Conservation (phyloP, 805 yeast genomes). For the Candida rishiriensis region DNA sequence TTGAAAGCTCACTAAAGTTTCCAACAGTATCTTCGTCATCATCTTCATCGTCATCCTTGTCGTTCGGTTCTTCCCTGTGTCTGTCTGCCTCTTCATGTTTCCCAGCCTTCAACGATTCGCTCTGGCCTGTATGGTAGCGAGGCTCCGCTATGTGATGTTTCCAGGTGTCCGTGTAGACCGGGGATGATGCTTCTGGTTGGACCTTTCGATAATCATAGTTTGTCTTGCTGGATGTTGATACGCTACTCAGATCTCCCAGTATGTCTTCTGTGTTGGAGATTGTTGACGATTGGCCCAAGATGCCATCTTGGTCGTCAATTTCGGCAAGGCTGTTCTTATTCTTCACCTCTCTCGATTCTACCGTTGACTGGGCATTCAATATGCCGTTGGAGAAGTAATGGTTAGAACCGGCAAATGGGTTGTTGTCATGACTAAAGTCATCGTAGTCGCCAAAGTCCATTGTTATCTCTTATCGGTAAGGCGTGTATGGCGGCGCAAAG, state of each 20-base stretch:
- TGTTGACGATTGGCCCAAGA: not conserved
- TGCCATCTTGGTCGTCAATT: not conserved
- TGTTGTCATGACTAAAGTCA: slow-evolving; percentile 30
- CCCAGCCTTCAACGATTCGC: too few relatives aligned
- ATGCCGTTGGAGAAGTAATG: slow-evolving; percentile 28
- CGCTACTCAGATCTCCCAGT: not conserved
- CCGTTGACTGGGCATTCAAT: slow-evolving; percentile 8
- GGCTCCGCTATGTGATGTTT: too few relatives aligned
- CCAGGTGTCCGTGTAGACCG: too few relatives aligned
- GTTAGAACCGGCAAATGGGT: slow-evolving; percentile 33
- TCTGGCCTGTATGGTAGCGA: too few relatives aligned
- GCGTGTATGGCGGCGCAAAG: not conserved
- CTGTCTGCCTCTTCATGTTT: too few relatives aligned
- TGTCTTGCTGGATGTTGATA: too few relatives aligned
- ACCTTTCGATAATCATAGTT: too few relatives aligned
- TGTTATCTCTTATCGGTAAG: not conserved
- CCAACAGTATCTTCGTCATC: slow-evolving; percentile 2
- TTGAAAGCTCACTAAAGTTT: slow-evolving; percentile 7
- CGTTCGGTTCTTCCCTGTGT: not conserved
- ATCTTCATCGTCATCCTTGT: not conserved
- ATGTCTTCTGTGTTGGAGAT: not conserved
- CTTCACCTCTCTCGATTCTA: not conserved
- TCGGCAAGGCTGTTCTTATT: not conserved
- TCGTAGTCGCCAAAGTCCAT: slow-evolving; percentile 29
- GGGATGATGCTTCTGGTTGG: too few relatives aligned